Percentiles rank a stretch among this genome's conserved stretches.
phyloP scores from a whole-genome alignment of 805 yeast genomes.

The Nakazawaea molendinolei region DNA sequence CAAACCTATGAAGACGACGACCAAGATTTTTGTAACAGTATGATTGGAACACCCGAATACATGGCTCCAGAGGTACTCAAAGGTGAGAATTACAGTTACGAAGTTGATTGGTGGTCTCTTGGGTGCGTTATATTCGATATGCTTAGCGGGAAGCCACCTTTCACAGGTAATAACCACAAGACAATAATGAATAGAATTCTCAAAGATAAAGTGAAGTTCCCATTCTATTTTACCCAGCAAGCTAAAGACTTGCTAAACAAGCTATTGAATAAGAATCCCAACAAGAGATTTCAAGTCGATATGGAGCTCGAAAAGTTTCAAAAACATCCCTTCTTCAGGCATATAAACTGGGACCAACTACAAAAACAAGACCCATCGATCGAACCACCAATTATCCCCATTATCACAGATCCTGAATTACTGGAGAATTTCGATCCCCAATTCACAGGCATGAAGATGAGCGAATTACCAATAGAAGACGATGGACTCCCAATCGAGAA shows the following conservation, averaged over 20 bases:
- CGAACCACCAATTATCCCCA: conserved; percentile 76
- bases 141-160: conserved; percentile 83
- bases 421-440: conserved; percentile 84
- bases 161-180: conserved; percentile 76
- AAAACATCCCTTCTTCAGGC: conserved; percentile 70
- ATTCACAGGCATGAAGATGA: conserved; percentile 64
- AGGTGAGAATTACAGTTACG: conserved; percentile 70
- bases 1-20: conserved; percentile 26
- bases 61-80: conserved; percentile 87
- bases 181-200: conserved; percentile 71
- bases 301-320: conserved; percentile 47
- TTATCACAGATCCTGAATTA: conserved; percentile 69
- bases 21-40: conserved; percentile 42
- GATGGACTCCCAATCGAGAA: conserved; percentile 5
- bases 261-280: conserved; percentile 62
- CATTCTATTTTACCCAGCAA: conserved; percentile 71
- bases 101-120: conserved; percentile 89
- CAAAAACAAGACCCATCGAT: conserved; percentile 39
- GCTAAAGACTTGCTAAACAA: conserved; percentile 70
- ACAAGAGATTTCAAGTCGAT: conserved; percentile 55
- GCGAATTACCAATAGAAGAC: conserved; percentile 14
- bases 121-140: conserved; percentile 79
- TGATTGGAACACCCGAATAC: conserved; percentile 76
- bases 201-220: conserved; percentile 57
- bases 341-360: conserved; percentile 61